Evolutionary conservation across 148 eudicot genomes (phyloP), one percentile per base, ranked within the genome.

Genomic region (Rhododendron ferrugineum): DNA sequence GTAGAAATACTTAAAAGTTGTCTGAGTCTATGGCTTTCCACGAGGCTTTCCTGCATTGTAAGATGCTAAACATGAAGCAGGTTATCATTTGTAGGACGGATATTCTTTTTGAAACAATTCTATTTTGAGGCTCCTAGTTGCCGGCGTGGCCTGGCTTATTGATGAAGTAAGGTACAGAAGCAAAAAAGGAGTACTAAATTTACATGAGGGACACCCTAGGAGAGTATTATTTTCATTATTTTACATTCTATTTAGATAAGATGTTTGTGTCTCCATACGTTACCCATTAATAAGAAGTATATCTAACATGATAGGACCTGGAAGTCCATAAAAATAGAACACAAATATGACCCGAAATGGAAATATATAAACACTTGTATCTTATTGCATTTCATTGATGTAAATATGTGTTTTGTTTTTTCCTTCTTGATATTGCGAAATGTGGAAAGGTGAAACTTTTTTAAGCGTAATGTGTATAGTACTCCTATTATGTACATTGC

Each of bases 1-100:
- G 64, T 64, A 20, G 44, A 9, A 58, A 47, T 82, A 79, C 80
- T 70, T 78, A 79, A 79, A 62, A 64, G 83, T 37, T 80, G 84
- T 76, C 66, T 26, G 11, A 49, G 36, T 11, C 40, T 68, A 47
- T 77, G 30, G 74, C 73, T 58, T 4, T 87, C 84, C 77, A 79
- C 26, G 37, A 75, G 73, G 58, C 44, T 23, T 60, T 30, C 30
- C 26, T 36, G 32, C 56, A 84, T 54, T 82, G 20, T 23, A 9
- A 72, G 75, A 34, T 14, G 79, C 23, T 76, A 76, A 40, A 10
- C 52, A n/a, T 37, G 14, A 42, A 76, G 23, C 28, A 11, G n/a
- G 26, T 56, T 23, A 20, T 18, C n/a, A 34, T 83, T 28, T 74
- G 32, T 15, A 47, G 66, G 18, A 78, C 0, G 6, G 16, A 18